Evolutionary conservation across 2,329 filamentous ascomycete species (phyloP).

Genomic region (Hymenoscyphus infarciens): DNA sequence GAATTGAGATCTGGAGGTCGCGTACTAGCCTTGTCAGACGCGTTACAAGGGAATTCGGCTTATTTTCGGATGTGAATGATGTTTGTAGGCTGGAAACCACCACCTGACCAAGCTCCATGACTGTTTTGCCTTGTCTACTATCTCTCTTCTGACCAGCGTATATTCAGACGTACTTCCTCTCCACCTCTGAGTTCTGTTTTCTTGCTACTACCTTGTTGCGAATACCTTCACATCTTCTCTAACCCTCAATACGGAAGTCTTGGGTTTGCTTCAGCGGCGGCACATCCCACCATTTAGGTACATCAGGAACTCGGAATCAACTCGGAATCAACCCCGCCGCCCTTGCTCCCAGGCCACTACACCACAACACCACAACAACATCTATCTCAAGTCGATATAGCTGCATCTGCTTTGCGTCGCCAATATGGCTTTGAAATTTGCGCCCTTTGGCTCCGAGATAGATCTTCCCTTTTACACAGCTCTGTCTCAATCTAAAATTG

Average conservation of each 20-base stretch:
- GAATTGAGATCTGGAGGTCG: too few species aligned
- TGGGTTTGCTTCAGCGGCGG: not conserved
- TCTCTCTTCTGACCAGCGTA: not conserved
- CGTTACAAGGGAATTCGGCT: too few species aligned
- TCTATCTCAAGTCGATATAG: not conserved
- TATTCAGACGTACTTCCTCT: not conserved
- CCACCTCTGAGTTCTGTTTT: not conserved
- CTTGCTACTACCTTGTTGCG: not conserved
- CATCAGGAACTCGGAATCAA: not conserved
- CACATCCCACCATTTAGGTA: not conserved
- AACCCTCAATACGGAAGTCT: not conserved
- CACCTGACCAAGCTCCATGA: not conserved
- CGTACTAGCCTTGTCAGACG: too few species aligned
- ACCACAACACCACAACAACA: slow-evolving; percentile 5
- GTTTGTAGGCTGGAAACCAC: not conserved
- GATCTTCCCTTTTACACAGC: slow-evolving; percentile 93
- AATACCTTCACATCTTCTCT: not conserved
- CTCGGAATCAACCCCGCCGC: slow-evolving; percentile 1
- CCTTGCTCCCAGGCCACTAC: not conserved
- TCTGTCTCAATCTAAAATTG: slow-evolving; percentile 89
- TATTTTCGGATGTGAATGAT: too few species aligned
- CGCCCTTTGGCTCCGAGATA: slow-evolving; percentile 88
- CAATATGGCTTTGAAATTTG: slow-evolving; percentile 61
- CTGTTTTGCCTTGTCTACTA: not conserved
- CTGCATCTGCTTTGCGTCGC: not conserved